These are phyloP conservation scores for Umbilicaria muhlenbergii DNA, from an alignment of 495 filamentous ascomycete species.

Conservation along the genomic window DNA sequence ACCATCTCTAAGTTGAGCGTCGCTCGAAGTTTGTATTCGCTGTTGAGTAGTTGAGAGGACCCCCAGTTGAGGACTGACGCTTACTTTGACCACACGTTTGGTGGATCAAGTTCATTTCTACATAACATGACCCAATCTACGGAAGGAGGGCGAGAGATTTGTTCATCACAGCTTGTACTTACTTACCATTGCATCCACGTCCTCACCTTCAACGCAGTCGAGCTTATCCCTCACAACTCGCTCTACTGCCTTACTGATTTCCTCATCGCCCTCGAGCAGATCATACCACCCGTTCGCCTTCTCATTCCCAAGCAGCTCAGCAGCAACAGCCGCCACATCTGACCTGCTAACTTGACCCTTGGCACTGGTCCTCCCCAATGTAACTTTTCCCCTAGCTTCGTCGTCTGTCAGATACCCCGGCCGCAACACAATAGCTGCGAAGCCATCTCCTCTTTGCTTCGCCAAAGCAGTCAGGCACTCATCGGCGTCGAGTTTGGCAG, in stretches of 20 bases:
- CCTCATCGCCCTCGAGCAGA: slow-evolving; percentile 42
- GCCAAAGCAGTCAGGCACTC: slow-evolving; percentile 48
- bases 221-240: slow-evolving; percentile 44
- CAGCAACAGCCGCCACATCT: slow-evolving; percentile 56
- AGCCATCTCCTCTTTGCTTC: slow-evolving; percentile 25
- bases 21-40: too few relatives aligned
- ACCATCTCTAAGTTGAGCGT: too few relatives aligned
- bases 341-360: slow-evolving; percentile 42
- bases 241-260: slow-evolving; percentile 45
- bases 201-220: slow-evolving; percentile 52
- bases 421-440: slow-evolving; percentile 53
- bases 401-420: slow-evolving; percentile 49
- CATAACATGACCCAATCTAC: neutral
- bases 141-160: too few relatives aligned
- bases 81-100: too few relatives aligned
- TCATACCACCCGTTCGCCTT: slow-evolving; percentile 33
- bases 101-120: slow-evolving; percentile 8
- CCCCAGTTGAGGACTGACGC: too few relatives aligned
- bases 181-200: slow-evolving; percentile 32
- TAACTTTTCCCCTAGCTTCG: slow-evolving; percentile 41
- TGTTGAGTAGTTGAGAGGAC: too few relatives aligned
- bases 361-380: slow-evolving; percentile 45
- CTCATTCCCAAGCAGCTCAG: slow-evolving; percentile 44
- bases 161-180: slow-evolving; percentile 10
- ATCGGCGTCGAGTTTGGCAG: slow-evolving; percentile 65